phyloP scores from a whole-genome alignment of 192 early-diverging fungal species.

The Backusella parvicylindrica region DNA sequence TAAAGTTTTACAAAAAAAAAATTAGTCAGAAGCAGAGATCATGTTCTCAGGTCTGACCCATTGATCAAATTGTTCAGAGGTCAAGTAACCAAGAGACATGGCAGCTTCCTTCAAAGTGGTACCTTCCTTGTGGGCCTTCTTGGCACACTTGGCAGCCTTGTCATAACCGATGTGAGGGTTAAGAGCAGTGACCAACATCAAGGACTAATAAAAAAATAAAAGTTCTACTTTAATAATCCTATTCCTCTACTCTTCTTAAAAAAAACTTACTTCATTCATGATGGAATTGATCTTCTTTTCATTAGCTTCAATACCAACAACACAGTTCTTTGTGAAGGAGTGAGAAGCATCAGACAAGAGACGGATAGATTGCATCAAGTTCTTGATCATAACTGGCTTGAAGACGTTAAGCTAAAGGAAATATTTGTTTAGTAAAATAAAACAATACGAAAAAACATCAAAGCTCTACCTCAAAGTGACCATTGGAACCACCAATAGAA shows the following conservation, averaged over 20 bases:
- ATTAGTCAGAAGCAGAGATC: conserved; percentile 38
- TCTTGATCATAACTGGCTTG: conserved; percentile 99
- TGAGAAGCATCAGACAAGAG: conserved; percentile 79
- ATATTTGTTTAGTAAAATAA: neutral
- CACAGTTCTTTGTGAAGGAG: conserved; percentile 97
- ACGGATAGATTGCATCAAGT: conserved; percentile 91
- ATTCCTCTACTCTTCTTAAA: neutral
- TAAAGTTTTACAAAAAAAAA: conserved; percentile 6
- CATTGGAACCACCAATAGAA: conserved; percentile 89
- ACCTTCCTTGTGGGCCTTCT: conserved; percentile 48
- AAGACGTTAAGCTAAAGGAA: conserved; percentile 87
- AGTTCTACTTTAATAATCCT: too few relatives aligned
- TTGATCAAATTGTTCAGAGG: conserved; percentile 89
- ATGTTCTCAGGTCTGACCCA: conserved; percentile 94
- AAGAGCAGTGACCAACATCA: conserved; percentile 98
- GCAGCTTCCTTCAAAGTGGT: conserved; percentile 91
- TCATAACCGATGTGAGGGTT: conserved; percentile 95
- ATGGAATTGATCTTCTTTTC: conserved; percentile 83
- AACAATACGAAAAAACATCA: neutral
- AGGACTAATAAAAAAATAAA: conserved; percentile 47
- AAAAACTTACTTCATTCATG: conserved; percentile 58
- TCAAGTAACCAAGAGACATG: conserved; percentile 81
- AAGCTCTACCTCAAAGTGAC: conserved; percentile 86
- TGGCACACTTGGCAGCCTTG: conserved; percentile 92
- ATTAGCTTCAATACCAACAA: conserved; percentile 92